phyloP scores from a whole-genome alignment of 305 asterid species.

The Fraxinus albicans region DNA sequence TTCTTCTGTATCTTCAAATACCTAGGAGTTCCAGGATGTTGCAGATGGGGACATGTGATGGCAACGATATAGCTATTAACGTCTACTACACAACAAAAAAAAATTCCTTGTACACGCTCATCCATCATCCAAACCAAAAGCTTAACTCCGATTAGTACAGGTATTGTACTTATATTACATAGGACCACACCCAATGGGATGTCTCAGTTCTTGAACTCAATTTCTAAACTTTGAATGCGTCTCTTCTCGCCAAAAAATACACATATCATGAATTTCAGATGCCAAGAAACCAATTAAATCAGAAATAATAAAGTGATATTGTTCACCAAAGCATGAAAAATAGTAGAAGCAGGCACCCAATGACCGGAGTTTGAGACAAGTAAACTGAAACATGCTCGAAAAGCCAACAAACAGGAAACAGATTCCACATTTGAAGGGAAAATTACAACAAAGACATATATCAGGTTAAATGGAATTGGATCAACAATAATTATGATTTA shows the following conservation, averaged over 20 bases:
- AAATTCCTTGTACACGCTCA: background rate
- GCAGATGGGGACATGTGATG: background rate
- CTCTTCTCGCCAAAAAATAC: background rate
- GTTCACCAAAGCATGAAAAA: background rate
- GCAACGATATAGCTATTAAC: background rate
- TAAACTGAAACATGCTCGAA: background rate
- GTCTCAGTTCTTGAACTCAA: background rate
- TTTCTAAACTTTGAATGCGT: background rate
- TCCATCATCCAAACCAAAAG: background rate
- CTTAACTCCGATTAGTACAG: background rate
- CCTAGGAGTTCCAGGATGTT: background rate
- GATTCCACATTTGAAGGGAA: background rate
- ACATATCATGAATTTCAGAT: background rate
- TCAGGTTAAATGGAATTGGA: background rate
- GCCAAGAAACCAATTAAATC: background rate
- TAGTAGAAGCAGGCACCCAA: background rate
- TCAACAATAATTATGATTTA: background rate
- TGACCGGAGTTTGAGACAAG: background rate
- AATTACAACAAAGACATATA: background rate
- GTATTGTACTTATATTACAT: background rate
- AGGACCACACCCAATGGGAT: background rate
- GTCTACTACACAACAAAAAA: background rate
- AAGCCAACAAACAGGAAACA: background rate
- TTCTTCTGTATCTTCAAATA: background rate
- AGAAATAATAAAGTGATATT: background rate